phyloP scores from a whole-genome alignment of 2,329 filamentous ascomycete genomes.

The Dactylonectria macrodidyma region DNA sequence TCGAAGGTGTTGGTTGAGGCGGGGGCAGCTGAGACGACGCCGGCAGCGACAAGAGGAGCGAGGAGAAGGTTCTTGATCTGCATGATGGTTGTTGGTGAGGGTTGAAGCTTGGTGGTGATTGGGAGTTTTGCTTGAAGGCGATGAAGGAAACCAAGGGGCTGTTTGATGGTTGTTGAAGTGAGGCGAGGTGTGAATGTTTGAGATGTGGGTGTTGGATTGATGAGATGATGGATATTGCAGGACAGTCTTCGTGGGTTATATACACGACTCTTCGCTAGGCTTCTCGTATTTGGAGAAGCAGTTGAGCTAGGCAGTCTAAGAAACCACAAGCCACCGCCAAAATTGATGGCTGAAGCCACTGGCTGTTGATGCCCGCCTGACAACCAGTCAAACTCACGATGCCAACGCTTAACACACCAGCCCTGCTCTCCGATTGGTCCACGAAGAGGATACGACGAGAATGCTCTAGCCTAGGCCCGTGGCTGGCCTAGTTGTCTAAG shows the following conservation, averaged over 20 bases:
- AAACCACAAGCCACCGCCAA: background rate
- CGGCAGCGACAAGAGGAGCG: constrained; percentile 44
- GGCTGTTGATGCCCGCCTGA: background rate
- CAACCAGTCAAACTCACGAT: background rate
- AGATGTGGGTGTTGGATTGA: background rate
- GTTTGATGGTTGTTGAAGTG: background rate
- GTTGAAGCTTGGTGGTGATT: background rate
- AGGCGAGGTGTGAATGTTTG: background rate
- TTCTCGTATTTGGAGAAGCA: no score
- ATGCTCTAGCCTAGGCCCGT: background rate
- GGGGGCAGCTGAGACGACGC: constrained; percentile 47
- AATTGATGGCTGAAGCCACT: background rate
- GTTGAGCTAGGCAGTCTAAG: background rate
- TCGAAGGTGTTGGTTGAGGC: constrained; percentile 58
- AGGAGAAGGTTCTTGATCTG: constrained; percentile 47
- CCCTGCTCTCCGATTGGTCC: background rate
- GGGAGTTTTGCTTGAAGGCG: background rate
- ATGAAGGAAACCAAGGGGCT: background rate
- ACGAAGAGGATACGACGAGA: background rate
- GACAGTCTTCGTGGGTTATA: background rate
- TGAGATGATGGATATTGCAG: background rate
- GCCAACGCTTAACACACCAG: background rate
- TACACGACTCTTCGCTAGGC: background rate
- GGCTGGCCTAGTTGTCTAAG: background rate
- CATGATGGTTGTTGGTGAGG: constrained; percentile 39